Evolutionary conservation across 495 filamentous ascomycete genomes (phyloP).

Genomic region (Lindgomyces ingoldianus): DNA sequence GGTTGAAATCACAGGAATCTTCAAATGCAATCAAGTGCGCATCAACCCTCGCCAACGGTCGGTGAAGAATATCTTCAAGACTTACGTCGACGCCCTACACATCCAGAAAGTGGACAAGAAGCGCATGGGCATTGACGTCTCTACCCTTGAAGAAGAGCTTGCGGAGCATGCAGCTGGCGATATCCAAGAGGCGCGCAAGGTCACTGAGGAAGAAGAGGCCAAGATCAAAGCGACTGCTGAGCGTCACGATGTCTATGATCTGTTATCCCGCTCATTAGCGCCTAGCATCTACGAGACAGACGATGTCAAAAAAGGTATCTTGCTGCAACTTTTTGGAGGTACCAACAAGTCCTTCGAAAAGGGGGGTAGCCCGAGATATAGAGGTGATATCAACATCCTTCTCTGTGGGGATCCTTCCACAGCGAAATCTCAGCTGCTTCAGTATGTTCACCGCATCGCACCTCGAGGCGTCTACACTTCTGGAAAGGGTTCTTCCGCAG

Average conservation of each 20-base stretch:
- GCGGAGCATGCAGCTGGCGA: constrained; percentile 71
- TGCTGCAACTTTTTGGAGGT: constrained; percentile 93
- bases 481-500: constrained; percentile 94
- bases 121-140: constrained; percentile 85
- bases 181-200: constrained; percentile 77
- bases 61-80: constrained; percentile 95
- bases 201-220: constrained; percentile 86
- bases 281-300: constrained; percentile 98
- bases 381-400: constrained; percentile 96
- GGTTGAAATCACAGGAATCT: constrained; percentile 94
- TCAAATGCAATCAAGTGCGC: constrained; percentile 91
- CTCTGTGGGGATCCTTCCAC: constrained; percentile 97
- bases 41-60: constrained; percentile 90
- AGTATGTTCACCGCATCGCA: constrained; percentile 96
- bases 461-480: constrained; percentile 96
- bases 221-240: constrained; percentile 82
- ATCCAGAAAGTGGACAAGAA: constrained; percentile 96
- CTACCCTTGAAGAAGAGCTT: constrained; percentile 84
- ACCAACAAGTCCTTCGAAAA: constrained; percentile 99
- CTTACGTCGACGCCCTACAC: constrained; percentile 92
- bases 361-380: constrained; percentile 90
- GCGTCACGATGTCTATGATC: constrained; percentile 87
- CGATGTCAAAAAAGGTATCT: constrained; percentile 96
- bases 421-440: constrained; percentile 88
- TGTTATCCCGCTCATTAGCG: constrained; percentile 87